Conservation (phyloP, 1,284 basidiomycete species). For the Melampsora larici-populina region DNA sequence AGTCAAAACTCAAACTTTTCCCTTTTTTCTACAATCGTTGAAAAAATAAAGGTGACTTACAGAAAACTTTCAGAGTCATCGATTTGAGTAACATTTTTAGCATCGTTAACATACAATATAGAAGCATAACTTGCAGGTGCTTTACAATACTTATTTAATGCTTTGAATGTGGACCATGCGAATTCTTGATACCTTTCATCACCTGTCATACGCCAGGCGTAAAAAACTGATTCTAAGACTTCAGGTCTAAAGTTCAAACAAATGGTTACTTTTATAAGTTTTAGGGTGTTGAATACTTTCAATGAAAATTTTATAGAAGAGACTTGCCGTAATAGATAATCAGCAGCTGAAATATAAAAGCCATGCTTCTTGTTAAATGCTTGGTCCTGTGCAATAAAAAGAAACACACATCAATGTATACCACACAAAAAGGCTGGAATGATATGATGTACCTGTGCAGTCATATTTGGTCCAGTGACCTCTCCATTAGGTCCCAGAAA, state of each 20-base stretch:
- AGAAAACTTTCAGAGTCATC: conserved; percentile 38
- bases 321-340: conserved; percentile 30
- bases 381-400: background rate
- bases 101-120: conserved; percentile 24
- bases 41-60: background rate
- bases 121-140: conserved; percentile 22
- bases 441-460: background rate
- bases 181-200: conserved; percentile 35
- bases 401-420: background rate
- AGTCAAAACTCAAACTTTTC: background rate
- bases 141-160: conserved; percentile 34
- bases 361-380: conserved; percentile 2
- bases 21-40: background rate
- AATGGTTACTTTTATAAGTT: background rate
- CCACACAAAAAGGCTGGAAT: background rate
- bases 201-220: conserved; percentile 37
- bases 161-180: conserved; percentile 27
- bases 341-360: conserved; percentile 13
- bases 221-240: conserved; percentile 43
- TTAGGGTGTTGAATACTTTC: no score
- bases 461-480: background rate
- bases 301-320: background rate
- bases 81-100: background rate
- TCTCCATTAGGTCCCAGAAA: conserved; percentile 29
- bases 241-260: conserved; percentile 15